Evolutionary conservation across 306 rosid genomes (phyloP).

Genomic region (Arachis hypogaea): DNA sequence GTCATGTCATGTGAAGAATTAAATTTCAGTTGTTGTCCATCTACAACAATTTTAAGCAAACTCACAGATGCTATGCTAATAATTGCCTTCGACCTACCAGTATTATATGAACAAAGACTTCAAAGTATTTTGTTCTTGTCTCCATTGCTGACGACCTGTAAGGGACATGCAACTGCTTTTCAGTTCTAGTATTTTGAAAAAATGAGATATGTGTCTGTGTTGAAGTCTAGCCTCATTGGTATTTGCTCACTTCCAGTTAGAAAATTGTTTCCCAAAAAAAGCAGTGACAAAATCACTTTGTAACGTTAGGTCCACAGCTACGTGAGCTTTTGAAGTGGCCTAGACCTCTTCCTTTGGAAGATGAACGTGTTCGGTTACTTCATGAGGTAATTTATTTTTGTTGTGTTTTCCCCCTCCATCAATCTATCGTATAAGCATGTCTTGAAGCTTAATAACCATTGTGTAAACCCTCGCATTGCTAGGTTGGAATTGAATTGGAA

Average conservation of each 20-base stretch:
- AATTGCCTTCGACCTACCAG: too few species aligned
- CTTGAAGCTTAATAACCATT: slow-evolving; percentile 6
- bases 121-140: too few species aligned
- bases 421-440: slow-evolving; percentile 28
- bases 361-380: slow-evolving; percentile 85
- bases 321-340: slow-evolving; percentile 90
- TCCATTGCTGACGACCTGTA: too few species aligned
- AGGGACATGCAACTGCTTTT: not conserved
- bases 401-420: not conserved
- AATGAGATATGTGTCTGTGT: not conserved
- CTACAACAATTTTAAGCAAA: too few species aligned
- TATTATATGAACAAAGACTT: too few species aligned
- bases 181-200: slow-evolving; percentile 17
- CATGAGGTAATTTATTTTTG: slow-evolving; percentile 70
- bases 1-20: too few species aligned
- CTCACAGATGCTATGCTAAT: too few species aligned
- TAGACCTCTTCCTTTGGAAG: slow-evolving; percentile 96
- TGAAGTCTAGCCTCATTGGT: slow-evolving; percentile 1
- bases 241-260: slow-evolving; percentile 4
- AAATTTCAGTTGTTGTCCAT: too few species aligned
- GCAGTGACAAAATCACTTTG: slow-evolving; percentile 33
- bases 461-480: slow-evolving; percentile 33
- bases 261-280: slow-evolving; percentile 3
- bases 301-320: slow-evolving; percentile 69
- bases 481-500: slow-evolving; percentile 84